Conservation (phyloP, 192 early-diverging fungal species). For the Entomortierella lignicola region DNA sequence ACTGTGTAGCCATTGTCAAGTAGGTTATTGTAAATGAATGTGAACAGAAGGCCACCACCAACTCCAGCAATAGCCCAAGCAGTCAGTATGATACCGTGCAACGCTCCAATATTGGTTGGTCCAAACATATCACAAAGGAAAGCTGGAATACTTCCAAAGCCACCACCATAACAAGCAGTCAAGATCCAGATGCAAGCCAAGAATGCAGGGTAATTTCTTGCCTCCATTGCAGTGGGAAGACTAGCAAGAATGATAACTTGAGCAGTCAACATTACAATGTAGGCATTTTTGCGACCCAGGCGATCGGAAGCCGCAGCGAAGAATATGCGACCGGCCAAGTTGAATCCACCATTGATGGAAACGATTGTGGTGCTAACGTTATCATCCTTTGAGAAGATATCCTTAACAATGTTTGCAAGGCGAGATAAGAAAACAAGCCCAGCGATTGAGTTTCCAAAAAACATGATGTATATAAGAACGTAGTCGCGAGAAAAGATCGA, state of each 20-base stretch:
- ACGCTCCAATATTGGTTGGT: slow-evolving; percentile 77
- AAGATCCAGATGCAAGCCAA: slow-evolving; percentile 67
- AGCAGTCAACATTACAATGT: slow-evolving; percentile 65
- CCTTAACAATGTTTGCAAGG: slow-evolving; percentile 62
- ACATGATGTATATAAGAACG: slow-evolving; percentile 70
- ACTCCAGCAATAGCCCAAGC: slow-evolving; percentile 80
- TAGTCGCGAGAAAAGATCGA: slow-evolving; percentile 69
- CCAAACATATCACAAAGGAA: slow-evolving; percentile 84
- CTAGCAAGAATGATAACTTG: slow-evolving; percentile 68
- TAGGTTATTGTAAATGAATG: slow-evolving; percentile 66
- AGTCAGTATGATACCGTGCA: slow-evolving; percentile 81
- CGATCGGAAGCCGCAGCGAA: slow-evolving; percentile 65
- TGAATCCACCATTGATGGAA: slow-evolving; percentile 71
- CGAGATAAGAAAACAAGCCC: slow-evolving; percentile 74
- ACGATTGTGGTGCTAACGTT: slow-evolving; percentile 60
- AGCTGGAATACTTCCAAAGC: slow-evolving; percentile 81
- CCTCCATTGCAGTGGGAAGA: slow-evolving; percentile 67
- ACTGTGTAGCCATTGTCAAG: slow-evolving; percentile 56
- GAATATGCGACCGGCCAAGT: slow-evolving; percentile 67
- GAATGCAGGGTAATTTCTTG: slow-evolving; percentile 66
- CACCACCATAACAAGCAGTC: slow-evolving; percentile 79
- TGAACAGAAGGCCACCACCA: slow-evolving; percentile 75
- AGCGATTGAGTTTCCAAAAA: slow-evolving; percentile 72
- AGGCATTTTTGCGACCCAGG: slow-evolving; percentile 71
- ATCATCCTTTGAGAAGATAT: slow-evolving; percentile 36